Evolutionary conservation across 2,329 filamentous ascomycete species (phyloP).

Genomic region (Cercospora canescens): DNA sequence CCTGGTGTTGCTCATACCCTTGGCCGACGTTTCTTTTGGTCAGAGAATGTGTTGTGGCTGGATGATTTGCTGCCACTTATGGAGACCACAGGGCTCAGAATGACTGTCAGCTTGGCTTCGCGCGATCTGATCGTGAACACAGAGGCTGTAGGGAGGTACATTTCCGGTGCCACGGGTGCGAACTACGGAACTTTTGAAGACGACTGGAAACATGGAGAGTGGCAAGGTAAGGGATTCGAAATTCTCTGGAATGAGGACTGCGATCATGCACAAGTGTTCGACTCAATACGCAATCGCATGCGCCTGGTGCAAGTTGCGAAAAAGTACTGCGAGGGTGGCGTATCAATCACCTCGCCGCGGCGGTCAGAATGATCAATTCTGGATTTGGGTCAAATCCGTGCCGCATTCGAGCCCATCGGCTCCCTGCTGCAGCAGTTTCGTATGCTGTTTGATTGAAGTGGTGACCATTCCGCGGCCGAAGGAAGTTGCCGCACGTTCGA

Average conservation of each 20-base stretch:
- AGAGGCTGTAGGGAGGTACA: slow-evolving; percentile 57
- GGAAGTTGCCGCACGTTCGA: neutral
- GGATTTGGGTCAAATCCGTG: neutral
- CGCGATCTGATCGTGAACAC: slow-evolving; percentile 67
- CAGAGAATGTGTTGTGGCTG: slow-evolving; percentile 69
- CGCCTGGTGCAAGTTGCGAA: slow-evolving; percentile 13
- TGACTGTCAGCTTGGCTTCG: slow-evolving; percentile 61
- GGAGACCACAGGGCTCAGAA: slow-evolving; percentile 34
- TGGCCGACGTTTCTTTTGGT: slow-evolving; percentile 69
- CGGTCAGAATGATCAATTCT: neutral
- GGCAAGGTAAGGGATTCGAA: slow-evolving; percentile 51
- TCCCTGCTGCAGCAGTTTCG: neutral
- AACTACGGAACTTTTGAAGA: slow-evolving; percentile 31
- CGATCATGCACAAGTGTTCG: slow-evolving; percentile 65
- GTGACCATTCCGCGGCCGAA: neutral
- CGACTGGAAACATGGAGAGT: slow-evolving; percentile 30
- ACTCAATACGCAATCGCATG: slow-evolving; percentile 39
- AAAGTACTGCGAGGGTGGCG: slow-evolving; percentile 9
- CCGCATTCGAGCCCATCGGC: neutral
- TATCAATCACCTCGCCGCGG: neutral
- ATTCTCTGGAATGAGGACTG: slow-evolving; percentile 61
- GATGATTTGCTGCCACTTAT: slow-evolving; percentile 55
- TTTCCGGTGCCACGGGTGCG: slow-evolving; percentile 36
- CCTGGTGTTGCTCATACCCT: slow-evolving; percentile 65
- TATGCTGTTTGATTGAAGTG: neutral